These are phyloP conservation scores for Colletotrichum nymphaeae DNA, from an alignment of 2,329 filamentous ascomycete genomes.

Conservation along the genomic window DNA sequence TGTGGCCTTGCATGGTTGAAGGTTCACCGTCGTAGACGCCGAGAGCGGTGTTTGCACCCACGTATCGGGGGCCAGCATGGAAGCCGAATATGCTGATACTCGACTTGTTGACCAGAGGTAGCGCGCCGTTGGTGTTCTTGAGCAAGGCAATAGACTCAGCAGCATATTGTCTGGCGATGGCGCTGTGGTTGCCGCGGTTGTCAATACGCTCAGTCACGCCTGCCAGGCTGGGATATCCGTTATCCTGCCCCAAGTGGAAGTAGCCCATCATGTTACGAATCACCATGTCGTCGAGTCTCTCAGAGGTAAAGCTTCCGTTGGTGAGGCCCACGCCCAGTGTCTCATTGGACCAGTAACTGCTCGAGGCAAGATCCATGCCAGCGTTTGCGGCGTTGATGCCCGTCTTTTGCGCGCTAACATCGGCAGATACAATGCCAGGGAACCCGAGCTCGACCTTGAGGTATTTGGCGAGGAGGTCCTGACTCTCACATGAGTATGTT, in stretches of 20 bases:
- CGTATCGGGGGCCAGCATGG: constrained; percentile 59
- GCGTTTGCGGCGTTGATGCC: constrained; percentile 42
- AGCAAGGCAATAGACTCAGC: constrained; percentile 74
- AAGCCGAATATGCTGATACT: constrained; percentile 22
- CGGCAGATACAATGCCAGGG: constrained; percentile 37
- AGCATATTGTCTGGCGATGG: constrained; percentile 58
- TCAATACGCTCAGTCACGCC: constrained; percentile 67
- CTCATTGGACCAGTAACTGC: constrained; percentile 65
- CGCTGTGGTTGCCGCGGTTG: constrained; percentile 63
- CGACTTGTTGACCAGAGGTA: constrained; percentile 67
- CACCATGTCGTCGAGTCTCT: constrained; percentile 71
- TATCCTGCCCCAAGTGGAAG: constrained; percentile 66
- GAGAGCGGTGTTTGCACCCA: constrained; percentile 70
- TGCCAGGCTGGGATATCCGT: constrained; percentile 65
- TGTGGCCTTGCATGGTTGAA: constrained; percentile 53
- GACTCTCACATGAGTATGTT: constrained; percentile 40
- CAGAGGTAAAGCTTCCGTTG: constrained; percentile 67
- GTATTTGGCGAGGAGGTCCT: constrained; percentile 37
- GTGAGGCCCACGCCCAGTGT: constrained; percentile 65
- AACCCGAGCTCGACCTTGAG: constrained; percentile 45
- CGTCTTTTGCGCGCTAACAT: constrained; percentile 38
- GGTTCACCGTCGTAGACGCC: constrained; percentile 58
- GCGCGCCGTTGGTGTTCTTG: constrained; percentile 74
- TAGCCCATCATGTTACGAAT: constrained; percentile 64
- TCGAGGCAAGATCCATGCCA: constrained; percentile 49